Base-by-base conservation (phyloP, 2,329 filamentous ascomycete genomes). In the Aspergillus floridensis region DNA sequence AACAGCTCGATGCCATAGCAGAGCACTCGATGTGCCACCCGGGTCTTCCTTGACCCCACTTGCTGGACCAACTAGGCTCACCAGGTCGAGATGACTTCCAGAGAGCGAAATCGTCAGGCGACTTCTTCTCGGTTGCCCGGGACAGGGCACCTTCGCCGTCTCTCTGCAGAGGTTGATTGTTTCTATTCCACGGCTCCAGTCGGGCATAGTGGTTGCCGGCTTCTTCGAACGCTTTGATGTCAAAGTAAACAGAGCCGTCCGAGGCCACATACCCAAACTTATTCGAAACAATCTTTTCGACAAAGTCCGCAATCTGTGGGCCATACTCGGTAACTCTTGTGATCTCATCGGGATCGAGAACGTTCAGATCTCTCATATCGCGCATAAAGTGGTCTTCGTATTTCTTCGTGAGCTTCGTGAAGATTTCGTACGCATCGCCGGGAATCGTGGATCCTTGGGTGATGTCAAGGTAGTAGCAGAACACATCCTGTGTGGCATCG, bases 1-100 rank as follows among this genome's bases (percentile, higher is more conserved):
- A 80, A n/a, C 92, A 84, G 64, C 93, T 91, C 2, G 90, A 93
- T 0, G 93, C 92, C 93, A 98, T 97, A 16, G 92, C 92, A 1
- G 89, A 93, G 86, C 93, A 97, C 79, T 97, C 93, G 70, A 97
- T 97, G 72, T 97, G 93, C 93, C 93, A 98, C 19, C 93, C 93
- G 1, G 93, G 93, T 49, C 93, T 83, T 4, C 93, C 93, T 58
- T 87, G 82, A 4, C 93, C 92, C 93, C 93, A 98, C 3, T 87
- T 87, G 67, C 90, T 95, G 5, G 87, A 82, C 93, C 93, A 98
- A 65, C 86, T 90, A 0, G 93, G 93, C 80, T 98, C 93, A 48
- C 93, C 93, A 14, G 91, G 86, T 77, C 96, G 97, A 1, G 89
- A 93, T 56, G 88, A 87, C 75, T 98, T 98, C 93, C 92, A 97